A percentile compares a stretch with the other conserved stretches of the same genome.
These are phyloP conservation scores for Erysimum cheiranthoides DNA, from an alignment of 345 rosid species.

Conservation along the genomic window DNA sequence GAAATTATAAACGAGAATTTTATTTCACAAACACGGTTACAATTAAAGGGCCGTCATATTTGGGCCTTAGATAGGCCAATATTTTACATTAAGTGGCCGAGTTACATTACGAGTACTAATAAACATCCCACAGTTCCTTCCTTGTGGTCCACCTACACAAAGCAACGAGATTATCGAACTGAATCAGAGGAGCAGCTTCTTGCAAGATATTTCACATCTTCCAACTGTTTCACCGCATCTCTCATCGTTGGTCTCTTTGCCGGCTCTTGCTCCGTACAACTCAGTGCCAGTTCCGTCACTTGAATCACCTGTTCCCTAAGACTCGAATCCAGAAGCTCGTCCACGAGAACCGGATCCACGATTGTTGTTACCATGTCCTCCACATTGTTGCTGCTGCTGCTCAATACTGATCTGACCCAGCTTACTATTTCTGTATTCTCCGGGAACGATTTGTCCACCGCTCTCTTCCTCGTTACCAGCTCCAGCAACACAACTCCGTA, in stretches of 20 bases:
- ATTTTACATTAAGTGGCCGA: constrained; percentile 13
- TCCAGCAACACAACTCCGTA: constrained; percentile 76
- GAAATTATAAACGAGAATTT: not conserved
- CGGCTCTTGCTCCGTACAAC: constrained; percentile 69
- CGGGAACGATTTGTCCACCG: constrained; percentile 52
- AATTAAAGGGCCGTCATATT: not conserved
- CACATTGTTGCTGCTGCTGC: constrained; percentile 16
- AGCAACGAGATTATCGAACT: constrained; percentile 29
- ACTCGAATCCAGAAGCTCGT: constrained; percentile 57
- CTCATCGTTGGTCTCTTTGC: constrained; percentile 69
- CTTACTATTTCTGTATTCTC: constrained; percentile 52
- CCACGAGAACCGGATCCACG: constrained; percentile 52
- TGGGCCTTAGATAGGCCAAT: constrained; percentile 26
- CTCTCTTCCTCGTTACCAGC: constrained; percentile 61
- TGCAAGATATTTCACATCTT: constrained; percentile 38
- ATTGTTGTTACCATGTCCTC: constrained; percentile 49
- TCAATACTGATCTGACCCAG: constrained; percentile 60
- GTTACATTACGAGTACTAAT: not conserved
- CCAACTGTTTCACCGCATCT: constrained; percentile 65
- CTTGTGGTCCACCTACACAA: not conserved
- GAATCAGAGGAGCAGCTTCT: constrained; percentile 38
- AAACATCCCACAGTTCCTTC: not conserved
- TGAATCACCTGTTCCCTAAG: constrained; percentile 58
- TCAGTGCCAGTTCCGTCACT: constrained; percentile 58
- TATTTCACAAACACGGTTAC: not conserved